Evolutionary conservation across 371 early-diverging fungal species (phyloP), one percentile per base, ranked within the genome.

Genomic region (Batkoa obscura): DNA sequence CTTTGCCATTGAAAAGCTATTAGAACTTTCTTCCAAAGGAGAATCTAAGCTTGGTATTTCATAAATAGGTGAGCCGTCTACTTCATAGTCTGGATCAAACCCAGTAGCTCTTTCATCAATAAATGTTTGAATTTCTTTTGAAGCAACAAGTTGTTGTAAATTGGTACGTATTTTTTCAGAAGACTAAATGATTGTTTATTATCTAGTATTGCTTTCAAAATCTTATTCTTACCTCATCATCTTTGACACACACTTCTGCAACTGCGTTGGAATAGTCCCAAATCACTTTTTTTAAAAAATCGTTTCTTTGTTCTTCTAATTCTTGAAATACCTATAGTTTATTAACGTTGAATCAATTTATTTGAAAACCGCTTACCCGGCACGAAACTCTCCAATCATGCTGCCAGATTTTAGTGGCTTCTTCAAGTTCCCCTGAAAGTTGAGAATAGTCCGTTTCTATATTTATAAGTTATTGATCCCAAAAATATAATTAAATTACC

Each of bases 191-290:
- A 2, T 37, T 53, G 13, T 9, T n/a, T 3, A 8, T 6, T 35
- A 30, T 3, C 10, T 15, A 8, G 4, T 45, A 15, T 6, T n/a
- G 31, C n/a, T n/a, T n/a, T n/a, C n/a, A n/a, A n/a, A n/a, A n/a
- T 8, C 35, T 39, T n/a, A 31, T 2, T 6, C 17, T 31, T 67
- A 80, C 84, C 72, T 90, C 90, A 66, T 90, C 90, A 59, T 95
- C 92, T 37, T 83, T 70, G 2, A 88, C 86, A 46, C 90, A 86
- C 6, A 79, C 70, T 30, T 75, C 74, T 3, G 89, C 83, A 3
- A 91, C 66, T 32, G 91, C 72, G 61, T 94, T 94, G 12, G 90
- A 76, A 60, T 83, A 94, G 45, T 81, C 78, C 79, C 89, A 89
- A 36, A 90, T 68, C 15, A 70, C 68, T 5, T 76, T 80, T 43